phyloP scores from a whole-genome alignment of 495 filamentous ascomycete genomes.

The Xylaria acuta region DNA sequence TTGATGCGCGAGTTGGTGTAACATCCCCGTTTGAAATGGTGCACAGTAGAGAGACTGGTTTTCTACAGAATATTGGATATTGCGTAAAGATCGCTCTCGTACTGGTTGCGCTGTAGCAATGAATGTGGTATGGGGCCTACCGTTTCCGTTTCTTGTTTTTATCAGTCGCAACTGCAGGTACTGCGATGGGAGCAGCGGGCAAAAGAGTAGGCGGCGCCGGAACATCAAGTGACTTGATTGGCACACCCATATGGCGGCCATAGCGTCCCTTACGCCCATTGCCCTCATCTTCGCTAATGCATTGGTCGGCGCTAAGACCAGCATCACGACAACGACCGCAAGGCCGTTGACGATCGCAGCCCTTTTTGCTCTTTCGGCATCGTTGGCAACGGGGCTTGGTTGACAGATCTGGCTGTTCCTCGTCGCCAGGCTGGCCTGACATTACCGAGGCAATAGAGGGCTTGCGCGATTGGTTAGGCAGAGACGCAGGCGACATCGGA shows the following conservation, averaged over 20 bases:
- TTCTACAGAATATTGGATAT: neutral
- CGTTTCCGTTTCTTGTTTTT: conserved; percentile 60
- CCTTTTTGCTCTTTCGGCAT: conserved; percentile 99
- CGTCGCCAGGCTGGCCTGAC: conserved; percentile 69
- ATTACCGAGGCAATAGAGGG: conserved; percentile 75
- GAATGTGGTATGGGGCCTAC: conserved; percentile 36
- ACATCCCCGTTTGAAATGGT: neutral
- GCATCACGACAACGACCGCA: conserved; percentile 96
- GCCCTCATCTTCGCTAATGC: conserved; percentile 94
- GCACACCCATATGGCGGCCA: conserved; percentile 95
- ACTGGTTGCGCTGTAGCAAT: conserved; percentile 11
- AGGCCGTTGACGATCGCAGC: conserved; percentile 93
- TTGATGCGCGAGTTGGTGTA: neutral
- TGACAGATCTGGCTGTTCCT: conserved; percentile 87
- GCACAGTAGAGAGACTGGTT: neutral
- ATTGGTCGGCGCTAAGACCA: conserved; percentile 87
- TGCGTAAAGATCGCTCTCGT: neutral
- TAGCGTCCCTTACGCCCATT: conserved; percentile 97
- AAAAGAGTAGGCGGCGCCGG: conserved; percentile 41
- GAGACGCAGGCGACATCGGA: conserved; percentile 74
- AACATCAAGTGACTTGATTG: conserved; percentile 70
- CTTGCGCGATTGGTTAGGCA: conserved; percentile 74
- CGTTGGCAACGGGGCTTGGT: conserved; percentile 97
- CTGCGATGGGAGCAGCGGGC: conserved; percentile 48
- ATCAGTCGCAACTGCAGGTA: conserved; percentile 39